Evolutionary conservation across 1,284 basidiomycete species (phyloP), one percentile per base, ranked within the genome.

Genomic region (Coriolopsis trogii): DNA sequence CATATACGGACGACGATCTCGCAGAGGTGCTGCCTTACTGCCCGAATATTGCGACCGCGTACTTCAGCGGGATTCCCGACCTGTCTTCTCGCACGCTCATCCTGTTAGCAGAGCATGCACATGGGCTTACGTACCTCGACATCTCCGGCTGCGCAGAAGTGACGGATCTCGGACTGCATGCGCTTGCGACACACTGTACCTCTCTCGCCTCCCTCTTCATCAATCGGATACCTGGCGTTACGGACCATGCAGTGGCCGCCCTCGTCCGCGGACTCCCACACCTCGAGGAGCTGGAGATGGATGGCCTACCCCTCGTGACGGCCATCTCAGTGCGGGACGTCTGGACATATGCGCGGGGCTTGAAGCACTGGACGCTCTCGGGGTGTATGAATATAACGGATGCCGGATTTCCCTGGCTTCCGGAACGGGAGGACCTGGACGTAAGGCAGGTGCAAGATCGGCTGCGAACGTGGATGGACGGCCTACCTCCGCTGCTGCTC

Each of bases 271-370:
- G 83, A 15, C 93, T 93, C 64, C 85, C 90, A 2, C 80, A 84
- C 46, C 79, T 97, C 13, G 75, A 90, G 49, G 93, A 96, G 69
- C 77, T 95, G 55, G 93, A 97, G 66, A 71, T 96, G 8, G 85
- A 84, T 58, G 77, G 83, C 57, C 84, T 92, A 47, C 80, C 85
- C n/a, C 73, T 85, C 31, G 69, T 97, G 54, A 86, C 89, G 10
- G 82, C 92, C 26, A 67, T 79, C 23, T 80, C 89, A 1, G 77
- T 90, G 15, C 81, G 90, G 51, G 87, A 93, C 62, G 76, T 97
- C n/a, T 95, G 93, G 86, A 80, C 84, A 16, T 87, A 84, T 67
- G 84, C 84, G 40, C 81, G 81, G 55, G 85, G 88, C 63, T 74
- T 98, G 42, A 84, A 91, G 13, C 87, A 88, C 58, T 72, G 97